Base-by-base conservation (phyloP, 371 early-diverging fungal species). In the Actinomortierella wolfii region DNA sequence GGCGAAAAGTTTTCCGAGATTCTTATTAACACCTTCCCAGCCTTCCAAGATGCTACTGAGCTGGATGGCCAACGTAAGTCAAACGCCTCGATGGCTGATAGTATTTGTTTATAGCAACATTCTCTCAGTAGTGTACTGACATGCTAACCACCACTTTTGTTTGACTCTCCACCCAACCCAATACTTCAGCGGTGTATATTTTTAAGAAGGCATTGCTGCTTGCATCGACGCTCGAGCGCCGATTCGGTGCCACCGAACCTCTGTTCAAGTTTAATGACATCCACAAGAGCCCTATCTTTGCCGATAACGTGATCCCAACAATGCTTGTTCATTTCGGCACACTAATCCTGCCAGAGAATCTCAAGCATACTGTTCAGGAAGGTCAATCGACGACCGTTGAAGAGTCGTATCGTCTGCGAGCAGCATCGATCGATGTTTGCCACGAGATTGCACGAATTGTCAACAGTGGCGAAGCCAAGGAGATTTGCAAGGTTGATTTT, bases 301-400 rank as follows among this genome's bases (percentile, higher is more conserved):
- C 86, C 0, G 92, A 92, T 57, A 90, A 89, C 66, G 90, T 89
- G 9, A 81, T 92, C 20, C 92, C 92, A 8, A 85, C 89, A 1
- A 67, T 91, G 67, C 64, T 90, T 59, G 70, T 68, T 18, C 78
- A 87, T 52, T 69, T 85, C 6, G 85, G 84, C 5, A 62, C 87
- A 8, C 46, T 90, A 46, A 63, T 78, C 7, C 54, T 86, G 6
- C 87, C 90, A 4, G 70, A 80, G 7, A 62, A 34, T 15, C 78
- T 92, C 75, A 57, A 78, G 45, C 58, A 70, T 9, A 84, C 83
- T 39, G 80, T 92, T 45, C 66, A 74, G 3, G 65, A 57, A 0
- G 78, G 79, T n/a, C 59, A 74, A 21, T 86, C 86, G 48, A 61
- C 89, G 9, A 75, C 83, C 0, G 78, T 79, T 2, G 64, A 69